Conservation (phyloP, 768 basidiomycete species). For the Boletus tomentosulus region DNA sequence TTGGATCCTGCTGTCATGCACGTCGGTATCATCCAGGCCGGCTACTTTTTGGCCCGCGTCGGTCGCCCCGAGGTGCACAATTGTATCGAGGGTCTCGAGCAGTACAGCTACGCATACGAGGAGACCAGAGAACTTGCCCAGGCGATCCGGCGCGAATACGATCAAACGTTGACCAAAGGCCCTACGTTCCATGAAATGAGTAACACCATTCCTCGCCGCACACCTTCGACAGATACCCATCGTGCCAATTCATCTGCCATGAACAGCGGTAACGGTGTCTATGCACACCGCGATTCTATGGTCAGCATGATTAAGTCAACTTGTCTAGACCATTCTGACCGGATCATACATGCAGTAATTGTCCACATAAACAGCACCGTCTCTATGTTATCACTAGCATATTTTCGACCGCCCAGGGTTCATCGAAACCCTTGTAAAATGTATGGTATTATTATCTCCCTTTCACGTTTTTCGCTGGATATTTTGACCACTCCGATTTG, state of each 20-base stretch:
- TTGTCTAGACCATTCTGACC: constrained; percentile 10
- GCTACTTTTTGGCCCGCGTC: constrained; percentile 73
- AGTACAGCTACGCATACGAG: constrained; percentile 86
- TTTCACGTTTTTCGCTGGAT: constrained; percentile 10
- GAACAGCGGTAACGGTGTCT: constrained; percentile 17
- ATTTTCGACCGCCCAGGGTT: constrained; percentile 13
- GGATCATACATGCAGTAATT: constrained; percentile 18
- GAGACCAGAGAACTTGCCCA: constrained; percentile 76
- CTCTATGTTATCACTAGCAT: constrained; percentile 26
- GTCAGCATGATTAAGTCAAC: constrained; percentile 3
- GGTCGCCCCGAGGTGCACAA: constrained; percentile 79
- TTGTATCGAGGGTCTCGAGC: constrained; percentile 81
- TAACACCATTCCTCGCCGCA: constrained; percentile 27
- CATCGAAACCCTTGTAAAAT: constrained; percentile 19
- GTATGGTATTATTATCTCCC: constrained; percentile 23
- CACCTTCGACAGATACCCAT: constrained; percentile 15
- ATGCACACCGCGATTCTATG: constrained; percentile 18
- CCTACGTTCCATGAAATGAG: constrained; percentile 40
- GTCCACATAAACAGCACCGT: constrained; percentile 13
- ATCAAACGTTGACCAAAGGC: constrained; percentile 36
- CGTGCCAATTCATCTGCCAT: constrained; percentile 10
- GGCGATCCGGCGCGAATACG: constrained; percentile 54
- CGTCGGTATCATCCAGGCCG: constrained; percentile 80
- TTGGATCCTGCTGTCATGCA: constrained; percentile 89
- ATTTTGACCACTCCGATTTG: constrained; percentile 5